A percentile compares a stretch with the other conserved stretches of the same genome.
Conservation (phyloP, 768 basidiomycete genomes). For the Wakefieldia striispora region DNA sequence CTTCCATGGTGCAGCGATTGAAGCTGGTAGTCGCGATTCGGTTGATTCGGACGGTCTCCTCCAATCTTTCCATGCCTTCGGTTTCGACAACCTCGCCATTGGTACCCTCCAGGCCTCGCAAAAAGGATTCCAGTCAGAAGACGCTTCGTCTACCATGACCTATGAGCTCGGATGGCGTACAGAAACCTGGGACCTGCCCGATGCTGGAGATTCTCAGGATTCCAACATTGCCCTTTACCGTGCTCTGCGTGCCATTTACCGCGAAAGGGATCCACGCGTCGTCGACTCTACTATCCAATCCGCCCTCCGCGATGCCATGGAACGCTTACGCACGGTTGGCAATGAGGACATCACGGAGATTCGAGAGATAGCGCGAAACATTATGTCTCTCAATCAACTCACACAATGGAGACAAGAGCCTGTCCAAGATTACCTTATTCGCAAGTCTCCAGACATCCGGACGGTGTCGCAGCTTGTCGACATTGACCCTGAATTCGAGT, state of each 20-base stretch:
- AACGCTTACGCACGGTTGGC: conserved; percentile 59
- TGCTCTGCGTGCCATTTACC: conserved; percentile 77
- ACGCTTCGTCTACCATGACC: conserved; percentile 46
- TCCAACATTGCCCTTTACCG: conserved; percentile 68
- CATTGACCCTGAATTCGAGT: conserved; percentile 66
- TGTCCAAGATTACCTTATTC: conserved; percentile 26
- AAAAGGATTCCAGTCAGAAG: conserved; percentile 28
- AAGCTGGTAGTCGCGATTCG: conserved; percentile 48
- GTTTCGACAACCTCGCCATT: conserved; percentile 87
- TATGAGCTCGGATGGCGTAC: conserved; percentile 93
- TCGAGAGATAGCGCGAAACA: conserved; percentile 59
- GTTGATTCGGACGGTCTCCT: conserved; percentile 63
- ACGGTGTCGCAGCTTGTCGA: conserved; percentile 45
- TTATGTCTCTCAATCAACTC: conserved; percentile 83
- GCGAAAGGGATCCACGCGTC: conserved; percentile 58
- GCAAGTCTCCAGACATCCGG: conserved; percentile 32
- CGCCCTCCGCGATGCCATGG: conserved; percentile 59
- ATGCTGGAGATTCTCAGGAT: conserved; percentile 42
- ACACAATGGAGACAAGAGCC: conserved; percentile 52
- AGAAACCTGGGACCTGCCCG: conserved; percentile 92
- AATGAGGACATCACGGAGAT: conserved; percentile 81
- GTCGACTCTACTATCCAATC: conserved; percentile 50
- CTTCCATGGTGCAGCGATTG: conserved; percentile 83
- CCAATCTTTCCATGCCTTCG: conserved; percentile 82
- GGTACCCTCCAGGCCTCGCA: conserved; percentile 51